Evolutionary conservation across 2,329 filamentous ascomycete species (phyloP), one percentile per base, ranked within the genome.

Genomic region (Aspergillus chevalieri): DNA sequence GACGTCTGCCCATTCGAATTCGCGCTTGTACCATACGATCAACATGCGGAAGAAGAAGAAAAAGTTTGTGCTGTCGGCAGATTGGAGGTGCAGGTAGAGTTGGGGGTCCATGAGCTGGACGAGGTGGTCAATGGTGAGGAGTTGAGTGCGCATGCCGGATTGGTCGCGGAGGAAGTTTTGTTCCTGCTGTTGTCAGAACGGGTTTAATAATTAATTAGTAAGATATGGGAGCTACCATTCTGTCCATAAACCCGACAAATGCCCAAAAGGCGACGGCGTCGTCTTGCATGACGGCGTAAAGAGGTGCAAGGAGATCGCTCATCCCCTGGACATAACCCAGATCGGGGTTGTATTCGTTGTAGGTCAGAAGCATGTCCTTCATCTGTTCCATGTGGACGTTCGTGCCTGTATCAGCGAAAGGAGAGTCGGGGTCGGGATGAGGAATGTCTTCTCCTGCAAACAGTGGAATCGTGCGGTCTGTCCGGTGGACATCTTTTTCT

Each of bases 11-110:
- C 92, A 98, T 57, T 83, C 80, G 61, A 98, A 98, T 70, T 98
- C 93, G 44, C 93, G 86, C 76, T 98, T 98, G 71, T 93, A 98
- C 93, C 93, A 98, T 8, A 98, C 93, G 1, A 98, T 78, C 30
- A 98, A 78, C 93, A 97, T 97, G 52, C 93, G 87, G 81, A 97
- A 98, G 77, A 98, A 97, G 76, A 98, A 98, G 73, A 98, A 98
- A 71, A 98, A 98, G 68, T 98, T 98, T 21, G 93, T 98, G 63
- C 87, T 94, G 62, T 98, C 94, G 17, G 91, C 88, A 14, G 81
- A 84, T 67, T 95, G 83, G 0, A 98, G 81, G 61, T 98, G 93
- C 2, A 87, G 78, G 70, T 96, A 97, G 6, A 98, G 82, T 65
- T 90, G 87, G 0, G 94, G 93, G 58, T 98, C 93, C 83, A 98